Evolutionary conservation across 345 rosid species (phyloP), one percentile per base, ranked within the genome.

Genomic region (Lepidium africanum): DNA sequence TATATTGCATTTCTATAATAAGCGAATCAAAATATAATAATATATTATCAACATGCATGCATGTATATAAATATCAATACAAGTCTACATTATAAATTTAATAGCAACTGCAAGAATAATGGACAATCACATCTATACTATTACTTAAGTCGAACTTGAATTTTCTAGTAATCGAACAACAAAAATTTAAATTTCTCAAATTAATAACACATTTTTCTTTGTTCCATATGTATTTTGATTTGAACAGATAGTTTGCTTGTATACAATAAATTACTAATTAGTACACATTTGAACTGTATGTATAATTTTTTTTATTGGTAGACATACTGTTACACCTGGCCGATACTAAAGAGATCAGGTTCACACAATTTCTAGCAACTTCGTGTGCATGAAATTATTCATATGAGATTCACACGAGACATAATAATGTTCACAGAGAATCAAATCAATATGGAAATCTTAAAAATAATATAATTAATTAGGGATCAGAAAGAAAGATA

Each of bases 331-430:
- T 55, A 71, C 63, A 63, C 49, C 42, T 54, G 75, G 62, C 41
- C 13, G n/a, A 53, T 36, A 54, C 46, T 55, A 46, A 47, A 56
- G 43, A 64, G 43, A 64, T 55, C 65, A 56, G 42, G 58, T 56
- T 39, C 76, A 47, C 38, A 48, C 59, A 57, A 56, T 17, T 56
- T 63, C 49, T 3, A 55, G 43, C 51, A 39, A 23, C 45, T 64
- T 57, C 59, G 53, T 65, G 43, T 64, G 37, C 51, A 64, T 46
- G 40, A 38, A 56, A 56, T 19, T 30, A 64, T 63, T 37, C 54
- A 63, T 48, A 71, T 43, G n/a, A 51, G 15, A 33, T 23, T 47
- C 32, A 43, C 57, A 45, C 5, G 63, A 63, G 25, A 39, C 5
- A 30, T 21, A 19, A 57, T 30, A 4, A 72, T 65, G 39, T 46